Conservation (phyloP, 2,329 filamentous ascomycete genomes). For the Calonectria pseudoreteaudii region DNA sequence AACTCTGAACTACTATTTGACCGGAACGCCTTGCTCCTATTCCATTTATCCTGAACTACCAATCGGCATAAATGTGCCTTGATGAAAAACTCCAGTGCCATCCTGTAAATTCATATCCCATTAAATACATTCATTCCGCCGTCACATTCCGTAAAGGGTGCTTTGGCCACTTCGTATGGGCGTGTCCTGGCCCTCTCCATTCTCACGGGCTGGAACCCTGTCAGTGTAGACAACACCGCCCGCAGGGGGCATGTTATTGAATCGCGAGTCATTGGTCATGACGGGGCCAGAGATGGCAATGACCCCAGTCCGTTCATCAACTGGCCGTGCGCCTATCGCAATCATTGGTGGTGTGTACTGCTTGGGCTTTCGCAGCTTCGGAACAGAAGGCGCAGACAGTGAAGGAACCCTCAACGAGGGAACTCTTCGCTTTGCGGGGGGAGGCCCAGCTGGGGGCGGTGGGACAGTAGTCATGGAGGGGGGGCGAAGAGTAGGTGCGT, state of each 20-base stretch:
- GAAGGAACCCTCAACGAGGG: constrained; percentile 45
- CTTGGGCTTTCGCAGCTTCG: constrained; percentile 54
- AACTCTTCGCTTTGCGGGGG: constrained; percentile 29
- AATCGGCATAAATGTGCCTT: not conserved
- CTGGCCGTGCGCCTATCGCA: constrained; percentile 45
- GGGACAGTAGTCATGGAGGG: constrained; percentile 24
- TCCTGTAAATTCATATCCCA: constrained; percentile 12
- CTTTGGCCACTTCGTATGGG: constrained; percentile 52
- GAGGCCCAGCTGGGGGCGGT: constrained; percentile 44
- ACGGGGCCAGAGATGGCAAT: constrained; percentile 48
- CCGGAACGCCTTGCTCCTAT: constrained; percentile 19
- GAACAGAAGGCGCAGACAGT: constrained; percentile 52
- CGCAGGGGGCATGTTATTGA: constrained; percentile 39
- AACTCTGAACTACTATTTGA: not conserved
- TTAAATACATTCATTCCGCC: not conserved
- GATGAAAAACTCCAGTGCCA: not conserved
- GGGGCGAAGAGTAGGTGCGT: not conserved
- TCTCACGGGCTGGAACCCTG: not conserved
- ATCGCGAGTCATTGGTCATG: constrained; percentile 39
- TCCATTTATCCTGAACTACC: not conserved
- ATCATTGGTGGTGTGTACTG: constrained; percentile 53
- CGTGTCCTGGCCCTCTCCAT: constrained; percentile 36
- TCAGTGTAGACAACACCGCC: constrained; percentile 21
- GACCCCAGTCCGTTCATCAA: constrained; percentile 25
- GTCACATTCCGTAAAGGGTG: constrained; percentile 47